Evolutionary conservation across 495 filamentous ascomycete genomes (phyloP).

Genomic region (Penicillium ochrochloron): DNA sequence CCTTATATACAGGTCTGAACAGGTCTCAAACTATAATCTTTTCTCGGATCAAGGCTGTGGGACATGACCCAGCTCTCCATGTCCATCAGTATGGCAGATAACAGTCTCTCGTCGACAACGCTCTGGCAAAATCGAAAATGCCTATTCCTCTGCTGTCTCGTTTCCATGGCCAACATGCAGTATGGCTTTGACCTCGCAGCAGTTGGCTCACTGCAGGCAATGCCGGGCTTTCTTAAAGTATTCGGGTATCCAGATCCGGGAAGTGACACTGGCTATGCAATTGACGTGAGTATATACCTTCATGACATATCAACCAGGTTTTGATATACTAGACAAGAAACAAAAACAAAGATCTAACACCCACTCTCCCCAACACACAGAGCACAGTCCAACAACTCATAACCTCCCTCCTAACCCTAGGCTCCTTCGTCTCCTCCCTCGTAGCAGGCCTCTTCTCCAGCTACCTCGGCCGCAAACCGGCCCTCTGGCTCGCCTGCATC

Average conservation of each 20-base stretch:
- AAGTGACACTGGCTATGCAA: slow-evolving; percentile 22
- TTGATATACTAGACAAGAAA: not conserved
- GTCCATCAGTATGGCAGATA: slow-evolving; percentile 10
- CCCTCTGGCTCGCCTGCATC: slow-evolving; percentile 25
- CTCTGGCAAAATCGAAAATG: slow-evolving; percentile 29
- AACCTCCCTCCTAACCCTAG: slow-evolving; percentile 57
- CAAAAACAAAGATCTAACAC: not conserved
- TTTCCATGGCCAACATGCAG: slow-evolving; percentile 28
- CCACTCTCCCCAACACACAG: not conserved
- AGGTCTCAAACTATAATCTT: not conserved
- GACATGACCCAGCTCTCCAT: not conserved
- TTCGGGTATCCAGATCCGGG: slow-evolving; percentile 22
- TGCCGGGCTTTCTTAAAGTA: slow-evolving; percentile 26
- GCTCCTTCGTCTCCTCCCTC: slow-evolving; percentile 61
- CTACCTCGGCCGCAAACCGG: slow-evolving; percentile 21
- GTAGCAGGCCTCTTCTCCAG: slow-evolving; percentile 46
- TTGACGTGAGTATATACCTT: slow-evolving; percentile 17
- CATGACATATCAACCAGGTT: too few species aligned
- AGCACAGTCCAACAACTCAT: slow-evolving; percentile 44
- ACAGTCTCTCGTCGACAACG: slow-evolving; percentile 19
- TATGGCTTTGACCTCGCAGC: slow-evolving; percentile 29
- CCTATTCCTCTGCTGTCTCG: slow-evolving; percentile 21
- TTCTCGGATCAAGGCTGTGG: not conserved
- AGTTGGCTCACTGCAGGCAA: slow-evolving; percentile 23
- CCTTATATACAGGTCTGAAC: not conserved